Conservation (phyloP, 108 stramenopile species). For the Hondaea fermentalgiana region DNA sequence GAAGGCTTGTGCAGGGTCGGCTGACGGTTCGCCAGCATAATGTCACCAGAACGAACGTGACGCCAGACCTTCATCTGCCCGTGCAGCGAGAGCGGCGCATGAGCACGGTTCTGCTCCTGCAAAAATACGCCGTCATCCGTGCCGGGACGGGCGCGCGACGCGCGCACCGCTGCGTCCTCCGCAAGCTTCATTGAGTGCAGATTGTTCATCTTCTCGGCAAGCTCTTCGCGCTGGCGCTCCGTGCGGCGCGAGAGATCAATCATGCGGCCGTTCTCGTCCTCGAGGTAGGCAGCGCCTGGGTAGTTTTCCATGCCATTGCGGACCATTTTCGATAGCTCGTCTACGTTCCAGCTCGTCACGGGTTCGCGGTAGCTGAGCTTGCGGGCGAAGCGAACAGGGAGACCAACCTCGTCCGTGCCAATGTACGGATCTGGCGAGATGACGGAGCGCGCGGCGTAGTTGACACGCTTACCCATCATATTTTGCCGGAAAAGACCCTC, state of each 20-base stretch:
- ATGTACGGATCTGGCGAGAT: constrained; percentile 95
- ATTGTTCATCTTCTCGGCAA: background rate
- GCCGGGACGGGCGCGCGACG: constrained; percentile 61
- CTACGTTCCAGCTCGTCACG: constrained; percentile 82
- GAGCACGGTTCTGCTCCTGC: background rate
- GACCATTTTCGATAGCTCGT: constrained; percentile 73
- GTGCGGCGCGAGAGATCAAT: constrained; percentile 60
- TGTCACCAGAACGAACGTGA: constrained; percentile 87
- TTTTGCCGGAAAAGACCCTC: constrained; percentile 94
- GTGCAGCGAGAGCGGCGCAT: background rate
- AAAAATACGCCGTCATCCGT: background rate
- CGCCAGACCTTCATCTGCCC: constrained; percentile 79
- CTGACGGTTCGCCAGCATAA: constrained; percentile 94
- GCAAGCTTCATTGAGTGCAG: constrained; percentile 40
- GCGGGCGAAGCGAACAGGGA: constrained; percentile 88
- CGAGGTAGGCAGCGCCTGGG: constrained; percentile 92
- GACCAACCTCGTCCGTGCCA: constrained; percentile 95
- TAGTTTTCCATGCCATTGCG: constrained; percentile 72
- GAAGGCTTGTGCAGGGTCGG: constrained; percentile 98
- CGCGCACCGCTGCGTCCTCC: constrained; percentile 66
- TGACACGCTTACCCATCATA: constrained; percentile 99
- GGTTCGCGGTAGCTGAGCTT: constrained; percentile 85
- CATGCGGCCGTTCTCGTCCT: constrained; percentile 65
- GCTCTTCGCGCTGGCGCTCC: background rate
- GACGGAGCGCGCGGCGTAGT: constrained; percentile 89